phyloP scores from a whole-genome alignment of 2,329 filamentous ascomycete genomes.

The Gyromitra esculenta region DNA sequence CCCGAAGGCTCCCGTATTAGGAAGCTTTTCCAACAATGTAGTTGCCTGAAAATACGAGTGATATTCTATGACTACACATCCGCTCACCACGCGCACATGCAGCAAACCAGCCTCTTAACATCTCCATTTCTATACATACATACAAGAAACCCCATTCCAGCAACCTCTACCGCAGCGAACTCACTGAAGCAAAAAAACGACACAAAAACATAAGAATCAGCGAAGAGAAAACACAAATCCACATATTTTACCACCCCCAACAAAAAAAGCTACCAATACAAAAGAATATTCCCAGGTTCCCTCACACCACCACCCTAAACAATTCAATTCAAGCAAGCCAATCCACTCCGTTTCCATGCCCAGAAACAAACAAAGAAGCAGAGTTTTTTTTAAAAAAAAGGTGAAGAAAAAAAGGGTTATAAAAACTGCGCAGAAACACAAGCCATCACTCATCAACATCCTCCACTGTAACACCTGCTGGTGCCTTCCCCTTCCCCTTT shows the following conservation, averaged over 20 bases:
- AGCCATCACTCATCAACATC: conserved; percentile 44
- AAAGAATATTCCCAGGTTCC: not conserved
- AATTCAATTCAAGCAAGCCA: conserved; percentile 32
- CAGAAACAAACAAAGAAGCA: conserved; percentile 16
- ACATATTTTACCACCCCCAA: not conserved
- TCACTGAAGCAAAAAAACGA: not conserved
- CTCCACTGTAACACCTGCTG: conserved; percentile 28
- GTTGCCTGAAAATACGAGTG: not conserved
- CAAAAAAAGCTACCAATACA: conserved; percentile 18
- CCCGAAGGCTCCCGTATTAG: too few relatives aligned
- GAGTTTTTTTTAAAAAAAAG: conserved; percentile 2
- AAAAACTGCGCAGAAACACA: not conserved
- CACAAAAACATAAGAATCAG: not conserved
- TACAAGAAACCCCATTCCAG: not conserved
- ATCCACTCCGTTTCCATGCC: conserved; percentile 32
- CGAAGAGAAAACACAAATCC: not conserved
- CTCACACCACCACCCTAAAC: not conserved
- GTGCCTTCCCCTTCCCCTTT: conserved; percentile 22
- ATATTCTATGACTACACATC: not conserved
- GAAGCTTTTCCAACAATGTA: too few relatives aligned
- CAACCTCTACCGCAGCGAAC: not conserved
- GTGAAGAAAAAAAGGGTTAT: not conserved
- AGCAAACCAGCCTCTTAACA: not conserved
- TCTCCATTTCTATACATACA: not conserved
- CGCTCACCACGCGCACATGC: not conserved